These are phyloP conservation scores for Colletotrichum sp. DNA, from an alignment of 2,329 filamentous ascomycete genomes.

Conservation along the genomic window DNA sequence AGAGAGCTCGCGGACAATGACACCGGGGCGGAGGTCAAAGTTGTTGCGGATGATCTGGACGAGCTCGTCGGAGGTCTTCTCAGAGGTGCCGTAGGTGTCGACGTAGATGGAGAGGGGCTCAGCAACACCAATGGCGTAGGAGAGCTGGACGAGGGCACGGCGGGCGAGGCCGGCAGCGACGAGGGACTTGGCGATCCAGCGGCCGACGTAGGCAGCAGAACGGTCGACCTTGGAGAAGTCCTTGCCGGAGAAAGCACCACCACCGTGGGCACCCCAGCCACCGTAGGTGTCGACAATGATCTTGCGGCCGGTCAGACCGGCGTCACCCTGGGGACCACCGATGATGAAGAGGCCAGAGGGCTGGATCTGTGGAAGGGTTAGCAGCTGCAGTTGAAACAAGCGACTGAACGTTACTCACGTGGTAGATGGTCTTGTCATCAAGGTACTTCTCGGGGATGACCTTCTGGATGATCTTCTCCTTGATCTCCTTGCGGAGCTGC, in stretches of 20 bases:
- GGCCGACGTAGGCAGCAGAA: slow-evolving; percentile 94
- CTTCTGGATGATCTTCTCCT: slow-evolving; percentile 96
- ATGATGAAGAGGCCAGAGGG: slow-evolving; percentile 99
- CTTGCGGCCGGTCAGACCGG: slow-evolving; percentile 98
- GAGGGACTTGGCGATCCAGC: slow-evolving; percentile 99
- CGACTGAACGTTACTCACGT: slow-evolving; percentile 62
- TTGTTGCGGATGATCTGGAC: slow-evolving; percentile 93
- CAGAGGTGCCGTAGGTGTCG: slow-evolving; percentile 94
- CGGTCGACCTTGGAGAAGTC: slow-evolving; percentile 99
- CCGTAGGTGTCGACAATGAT: slow-evolving; percentile 99
- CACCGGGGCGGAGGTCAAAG: slow-evolving; percentile 97
- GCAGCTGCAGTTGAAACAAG: not conserved
- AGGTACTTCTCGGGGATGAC: slow-evolving; percentile 92
- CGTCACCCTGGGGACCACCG: slow-evolving; percentile 97
- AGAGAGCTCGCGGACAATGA: slow-evolving; percentile 97
- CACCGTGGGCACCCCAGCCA: slow-evolving; percentile 99
- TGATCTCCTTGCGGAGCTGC: slow-evolving; percentile 90
- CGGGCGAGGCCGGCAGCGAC: slow-evolving; percentile 88
- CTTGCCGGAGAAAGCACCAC: slow-evolving; percentile 99
- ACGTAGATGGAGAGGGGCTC: slow-evolving; percentile 98
- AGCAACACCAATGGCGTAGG: slow-evolving; percentile 98
- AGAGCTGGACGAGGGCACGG: slow-evolving; percentile 95
- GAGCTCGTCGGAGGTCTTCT: slow-evolving; percentile 88
- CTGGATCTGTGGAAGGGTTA: slow-evolving; percentile 70
- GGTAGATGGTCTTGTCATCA: slow-evolving; percentile 93